Evolutionary conservation across 2,329 filamentous ascomycete species (phyloP).

Genomic region (Monosporascus sp.): DNA sequence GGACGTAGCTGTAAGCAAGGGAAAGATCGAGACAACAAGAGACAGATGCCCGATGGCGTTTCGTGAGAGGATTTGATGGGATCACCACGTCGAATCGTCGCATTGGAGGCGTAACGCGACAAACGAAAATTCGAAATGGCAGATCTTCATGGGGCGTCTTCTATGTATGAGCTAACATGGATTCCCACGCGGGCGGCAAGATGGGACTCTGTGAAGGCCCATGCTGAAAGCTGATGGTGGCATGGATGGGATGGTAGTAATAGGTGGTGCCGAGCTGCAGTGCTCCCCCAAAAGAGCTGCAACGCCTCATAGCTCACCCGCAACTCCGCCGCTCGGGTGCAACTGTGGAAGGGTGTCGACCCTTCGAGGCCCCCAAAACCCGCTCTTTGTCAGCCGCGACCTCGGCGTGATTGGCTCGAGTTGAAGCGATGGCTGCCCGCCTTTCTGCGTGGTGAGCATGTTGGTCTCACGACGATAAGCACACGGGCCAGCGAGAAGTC

Average conservation of each 20-base stretch:
- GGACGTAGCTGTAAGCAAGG: background rate
- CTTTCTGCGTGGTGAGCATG: background rate
- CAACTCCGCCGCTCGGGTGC: background rate
- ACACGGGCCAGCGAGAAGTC: background rate
- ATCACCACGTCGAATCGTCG: background rate
- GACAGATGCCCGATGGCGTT: background rate
- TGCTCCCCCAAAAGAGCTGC: background rate
- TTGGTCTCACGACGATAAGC: background rate
- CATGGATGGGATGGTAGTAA: background rate
- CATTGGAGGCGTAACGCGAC: background rate
- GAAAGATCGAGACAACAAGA: background rate
- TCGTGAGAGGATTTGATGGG: background rate
- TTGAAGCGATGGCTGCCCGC: background rate
- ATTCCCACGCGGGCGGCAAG: background rate
- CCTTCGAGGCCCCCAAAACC: background rate
- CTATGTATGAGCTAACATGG: background rate
- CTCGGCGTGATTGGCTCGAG: background rate
- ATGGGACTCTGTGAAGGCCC: background rate
- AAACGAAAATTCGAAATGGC: background rate
- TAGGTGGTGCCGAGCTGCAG: background rate
- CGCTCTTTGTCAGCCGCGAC: background rate
- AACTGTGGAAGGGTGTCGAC: background rate
- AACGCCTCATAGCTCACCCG: background rate
- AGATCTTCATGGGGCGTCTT: background rate
- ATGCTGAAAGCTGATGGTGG: background rate